Percentiles rank a stretch among this genome's conserved stretches.
These are phyloP conservation scores for Kuraishia capsulata DNA, from an alignment of 805 yeast genomes.

Conservation along the genomic window DNA sequence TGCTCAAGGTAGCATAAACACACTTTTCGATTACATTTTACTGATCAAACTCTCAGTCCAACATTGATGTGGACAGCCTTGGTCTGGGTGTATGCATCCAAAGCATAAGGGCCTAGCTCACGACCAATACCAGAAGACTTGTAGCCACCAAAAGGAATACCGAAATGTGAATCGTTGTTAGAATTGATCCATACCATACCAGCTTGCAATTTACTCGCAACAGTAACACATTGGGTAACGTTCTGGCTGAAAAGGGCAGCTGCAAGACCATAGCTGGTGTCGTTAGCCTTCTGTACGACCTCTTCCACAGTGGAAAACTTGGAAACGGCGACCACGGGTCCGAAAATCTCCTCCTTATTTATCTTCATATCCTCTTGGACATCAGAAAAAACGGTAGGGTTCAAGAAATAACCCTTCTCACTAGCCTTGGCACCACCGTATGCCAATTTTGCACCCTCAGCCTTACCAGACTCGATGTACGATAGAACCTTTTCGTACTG, in stretches of 20 bases:
- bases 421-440: constrained; percentile 48
- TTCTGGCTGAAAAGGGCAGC: constrained; percentile 72
- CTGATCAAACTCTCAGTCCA: constrained; percentile 11
- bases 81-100: constrained; percentile 61
- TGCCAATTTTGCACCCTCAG: constrained; percentile 60
- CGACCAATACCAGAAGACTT: constrained; percentile 75
- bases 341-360: constrained; percentile 77
- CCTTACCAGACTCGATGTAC: constrained; percentile 56
- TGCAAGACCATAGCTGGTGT: constrained; percentile 70
- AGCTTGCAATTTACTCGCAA: constrained; percentile 54
- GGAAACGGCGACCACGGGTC: constrained; percentile 74
- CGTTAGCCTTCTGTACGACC: constrained; percentile 61
- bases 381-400: constrained; percentile 71
- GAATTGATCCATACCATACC: constrained; percentile 68
- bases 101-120: constrained; percentile 70
- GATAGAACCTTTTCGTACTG: constrained; percentile 62
- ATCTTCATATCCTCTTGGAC: constrained; percentile 57
- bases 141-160: constrained; percentile 76
- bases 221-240: constrained; percentile 52
- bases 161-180: constrained; percentile 53
- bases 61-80: constrained; percentile 57
- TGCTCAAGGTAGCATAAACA: too few relatives aligned
- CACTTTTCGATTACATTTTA: too few relatives aligned
- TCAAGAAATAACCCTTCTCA: constrained; percentile 54
- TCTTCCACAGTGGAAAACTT: constrained; percentile 61